Conservation (phyloP, 1,284 basidiomycete genomes). For the Xanthoconium separans region DNA sequence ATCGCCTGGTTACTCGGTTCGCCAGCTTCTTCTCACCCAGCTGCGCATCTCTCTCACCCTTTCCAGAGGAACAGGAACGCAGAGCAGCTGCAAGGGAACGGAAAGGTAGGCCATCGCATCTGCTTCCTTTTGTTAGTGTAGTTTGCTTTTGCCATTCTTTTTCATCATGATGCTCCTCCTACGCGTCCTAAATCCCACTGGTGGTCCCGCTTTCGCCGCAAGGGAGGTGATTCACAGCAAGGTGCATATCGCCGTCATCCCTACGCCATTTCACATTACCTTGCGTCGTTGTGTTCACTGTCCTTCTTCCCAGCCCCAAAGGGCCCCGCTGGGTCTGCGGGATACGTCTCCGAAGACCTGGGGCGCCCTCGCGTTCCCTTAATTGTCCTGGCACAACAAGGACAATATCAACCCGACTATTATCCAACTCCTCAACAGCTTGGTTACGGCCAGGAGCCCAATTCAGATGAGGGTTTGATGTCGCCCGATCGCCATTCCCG, state of each 20-base stretch:
- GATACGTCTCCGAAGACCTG: conserved; percentile 20
- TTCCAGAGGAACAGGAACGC: conserved; percentile 59
- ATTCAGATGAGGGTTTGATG: conserved; percentile 21
- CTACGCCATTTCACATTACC: conserved; percentile 6
- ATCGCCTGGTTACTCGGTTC: conserved; percentile 72
- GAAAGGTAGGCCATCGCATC: conserved; percentile 69
- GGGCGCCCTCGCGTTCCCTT: conserved; percentile 50
- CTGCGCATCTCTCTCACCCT: neutral
- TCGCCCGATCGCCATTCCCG: conserved; percentile 30
- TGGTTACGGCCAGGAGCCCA: conserved; percentile 20
- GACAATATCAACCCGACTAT: conserved; percentile 36
- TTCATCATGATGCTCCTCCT: conserved; percentile 31
- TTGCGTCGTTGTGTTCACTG: conserved; percentile 8
- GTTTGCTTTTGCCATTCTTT: conserved; percentile 32
- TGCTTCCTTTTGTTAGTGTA: conserved; percentile 27
- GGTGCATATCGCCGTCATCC: conserved; percentile 34
- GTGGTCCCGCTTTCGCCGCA: conserved; percentile 34
- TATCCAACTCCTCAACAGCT: conserved; percentile 25
- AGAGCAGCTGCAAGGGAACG: conserved; percentile 60
- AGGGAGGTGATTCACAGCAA: conserved; percentile 34
- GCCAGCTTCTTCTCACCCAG: conserved; percentile 20
- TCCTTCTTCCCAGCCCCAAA: conserved; percentile 13
- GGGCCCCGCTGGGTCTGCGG: conserved; percentile 6
- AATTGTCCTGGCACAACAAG: conserved; percentile 55
- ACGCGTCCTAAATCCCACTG: conserved; percentile 33